These are phyloP conservation scores for Lentinula boryana DNA, from an alignment of 768 basidiomycete species.

Conservation along the genomic window DNA sequence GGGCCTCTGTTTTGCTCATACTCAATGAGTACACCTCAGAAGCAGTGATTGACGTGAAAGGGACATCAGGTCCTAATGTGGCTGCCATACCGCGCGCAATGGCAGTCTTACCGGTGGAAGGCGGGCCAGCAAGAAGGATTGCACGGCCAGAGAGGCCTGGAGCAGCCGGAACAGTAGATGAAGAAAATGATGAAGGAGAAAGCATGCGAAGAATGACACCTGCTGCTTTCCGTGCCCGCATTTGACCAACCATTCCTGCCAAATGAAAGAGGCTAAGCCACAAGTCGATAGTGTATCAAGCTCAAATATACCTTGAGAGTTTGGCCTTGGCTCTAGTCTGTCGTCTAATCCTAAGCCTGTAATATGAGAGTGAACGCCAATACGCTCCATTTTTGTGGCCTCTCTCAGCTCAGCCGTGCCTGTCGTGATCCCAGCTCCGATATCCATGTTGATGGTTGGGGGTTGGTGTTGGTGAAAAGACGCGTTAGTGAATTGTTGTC, in stretches of 20 bases:
- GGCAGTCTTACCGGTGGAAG: conserved; percentile 96
- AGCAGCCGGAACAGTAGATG: conserved; percentile 28
- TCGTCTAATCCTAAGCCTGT: conserved; percentile 93
- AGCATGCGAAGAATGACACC: conserved; percentile 99
- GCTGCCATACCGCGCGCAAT: conserved; percentile 99
- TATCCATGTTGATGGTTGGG: conserved; percentile 21
- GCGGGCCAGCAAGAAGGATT: conserved; percentile 96
- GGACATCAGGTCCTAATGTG: conserved; percentile 88
- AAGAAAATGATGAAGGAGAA: conserved; percentile 1
- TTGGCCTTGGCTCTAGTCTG: conserved; percentile 80
- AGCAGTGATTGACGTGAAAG: conserved; percentile 96
- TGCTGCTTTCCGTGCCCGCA: conserved; percentile 92
- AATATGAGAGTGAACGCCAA: conserved; percentile 92
- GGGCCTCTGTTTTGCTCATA: conserved; percentile 97
- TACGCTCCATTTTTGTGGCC: conserved; percentile 91
- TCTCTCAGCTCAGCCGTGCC: conserved; percentile 78
- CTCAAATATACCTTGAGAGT: conserved; percentile 43
- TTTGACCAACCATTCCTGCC: conserved; percentile 94
- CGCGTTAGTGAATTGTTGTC: not conserved
- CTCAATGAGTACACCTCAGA: conserved; percentile 98
- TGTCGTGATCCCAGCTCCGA: conserved; percentile 53
- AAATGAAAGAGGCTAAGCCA: not conserved
- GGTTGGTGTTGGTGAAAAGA: not conserved
- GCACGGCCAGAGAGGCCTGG: conserved; percentile 93
- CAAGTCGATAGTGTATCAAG: not conserved